Conservation (phyloP, 169 alveolate species). For the Eimeria tenella region DNA sequence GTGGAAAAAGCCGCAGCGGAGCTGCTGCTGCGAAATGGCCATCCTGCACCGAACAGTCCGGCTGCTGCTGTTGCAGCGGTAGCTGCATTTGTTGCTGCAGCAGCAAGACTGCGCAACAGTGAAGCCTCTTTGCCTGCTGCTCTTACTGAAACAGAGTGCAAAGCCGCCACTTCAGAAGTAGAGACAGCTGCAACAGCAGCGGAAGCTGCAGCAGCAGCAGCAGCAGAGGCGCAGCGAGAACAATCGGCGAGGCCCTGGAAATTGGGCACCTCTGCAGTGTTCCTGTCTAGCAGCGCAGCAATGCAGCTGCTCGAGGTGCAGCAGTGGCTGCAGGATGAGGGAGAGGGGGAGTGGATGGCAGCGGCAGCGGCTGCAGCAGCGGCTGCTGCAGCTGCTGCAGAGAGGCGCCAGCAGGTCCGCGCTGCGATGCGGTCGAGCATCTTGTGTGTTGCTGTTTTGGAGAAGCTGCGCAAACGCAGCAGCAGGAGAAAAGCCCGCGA, state of each 20-base stretch:
- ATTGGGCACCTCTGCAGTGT: slow-evolving; percentile 8
- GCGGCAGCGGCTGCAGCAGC: slow-evolving; percentile 56
- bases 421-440: slow-evolving; percentile 33
- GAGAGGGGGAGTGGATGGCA: slow-evolving; percentile 46
- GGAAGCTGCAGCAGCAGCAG: slow-evolving; percentile 26
- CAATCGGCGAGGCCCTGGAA: neutral
- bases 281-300: slow-evolving; percentile 34
- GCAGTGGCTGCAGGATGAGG: slow-evolving; percentile 67
- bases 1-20: slow-evolving; percentile 40
- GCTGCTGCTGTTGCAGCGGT: slow-evolving; percentile 70
- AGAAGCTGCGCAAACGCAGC: slow-evolving; percentile 33
- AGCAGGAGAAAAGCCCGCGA: slow-evolving; percentile 11
- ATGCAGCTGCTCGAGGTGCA: slow-evolving; percentile 58
- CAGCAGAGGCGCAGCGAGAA: neutral
- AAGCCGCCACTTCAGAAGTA: neutral
- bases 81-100: slow-evolving; percentile 69
- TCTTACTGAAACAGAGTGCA: neutral
- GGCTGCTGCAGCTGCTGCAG: slow-evolving; percentile 51
- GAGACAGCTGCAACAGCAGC: neutral
- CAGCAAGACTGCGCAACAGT: neutral
- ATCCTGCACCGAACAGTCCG: neutral
- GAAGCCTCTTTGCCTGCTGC: neutral
- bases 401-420: slow-evolving; percentile 49
- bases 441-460: slow-evolving; percentile 24
- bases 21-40: slow-evolving; percentile 58